phyloP scores from a whole-genome alignment of 2,329 filamentous ascomycete genomes.

The Diaporthe vaccinii region DNA sequence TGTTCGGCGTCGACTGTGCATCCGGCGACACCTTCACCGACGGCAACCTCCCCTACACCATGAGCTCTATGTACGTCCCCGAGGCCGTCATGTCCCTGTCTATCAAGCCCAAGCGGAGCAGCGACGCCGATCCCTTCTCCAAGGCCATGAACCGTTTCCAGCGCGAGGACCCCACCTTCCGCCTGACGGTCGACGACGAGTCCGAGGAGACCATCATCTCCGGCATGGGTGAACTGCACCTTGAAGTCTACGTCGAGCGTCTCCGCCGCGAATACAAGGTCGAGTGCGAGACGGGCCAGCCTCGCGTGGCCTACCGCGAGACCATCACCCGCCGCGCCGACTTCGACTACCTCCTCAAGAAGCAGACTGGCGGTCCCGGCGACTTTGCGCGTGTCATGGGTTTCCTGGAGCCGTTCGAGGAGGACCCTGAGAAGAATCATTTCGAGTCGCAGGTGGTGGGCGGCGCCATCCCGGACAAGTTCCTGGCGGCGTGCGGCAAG shows the following conservation, averaged over 20 bases:
- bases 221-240: slow-evolving; percentile 96
- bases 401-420: slow-evolving; percentile 86
- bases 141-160: slow-evolving; percentile 99
- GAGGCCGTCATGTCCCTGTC: slow-evolving; percentile 98
- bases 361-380: slow-evolving; percentile 94
- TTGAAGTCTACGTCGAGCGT: slow-evolving; percentile 97
- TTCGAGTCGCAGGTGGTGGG: slow-evolving; percentile 92
- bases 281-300: slow-evolving; percentile 94
- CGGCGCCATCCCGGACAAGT: slow-evolving; percentile 95
- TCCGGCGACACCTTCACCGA: slow-evolving; percentile 99
- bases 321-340: slow-evolving; percentile 84
- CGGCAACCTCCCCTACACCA: slow-evolving; percentile 89
- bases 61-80: slow-evolving; percentile 98
- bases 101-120: slow-evolving; percentile 94
- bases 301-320: slow-evolving; percentile 96
- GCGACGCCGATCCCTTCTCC: slow-evolving; percentile 93
- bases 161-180: slow-evolving; percentile 97
- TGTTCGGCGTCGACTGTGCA: slow-evolving; percentile 97
- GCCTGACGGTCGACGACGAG: slow-evolving; percentile 91
- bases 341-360: slow-evolving; percentile 95
- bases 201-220: slow-evolving; percentile 98
- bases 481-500: slow-evolving; percentile 93
- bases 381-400: slow-evolving; percentile 95
- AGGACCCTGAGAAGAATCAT: slow-evolving; percentile 78
- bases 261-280: slow-evolving; percentile 97